Conservation (phyloP, 2,329 filamentous ascomycete genomes). For the Phyllosticta citribraziliensis region DNA sequence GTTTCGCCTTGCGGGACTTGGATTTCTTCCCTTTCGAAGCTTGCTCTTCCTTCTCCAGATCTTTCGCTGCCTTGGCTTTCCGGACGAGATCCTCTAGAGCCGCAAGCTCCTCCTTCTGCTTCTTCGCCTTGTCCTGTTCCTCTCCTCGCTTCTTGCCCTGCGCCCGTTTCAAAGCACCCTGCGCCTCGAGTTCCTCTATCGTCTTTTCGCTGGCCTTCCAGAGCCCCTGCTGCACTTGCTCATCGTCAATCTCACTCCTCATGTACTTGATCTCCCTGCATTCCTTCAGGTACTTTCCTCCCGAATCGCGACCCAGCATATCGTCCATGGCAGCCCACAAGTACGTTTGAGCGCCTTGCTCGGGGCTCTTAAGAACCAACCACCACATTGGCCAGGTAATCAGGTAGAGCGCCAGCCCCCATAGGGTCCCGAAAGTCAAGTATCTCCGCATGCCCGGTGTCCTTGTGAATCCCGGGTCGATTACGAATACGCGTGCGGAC, state of each 20-base stretch:
- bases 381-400: constrained; percentile 72
- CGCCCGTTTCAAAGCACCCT: constrained; percentile 55
- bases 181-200: constrained; percentile 72
- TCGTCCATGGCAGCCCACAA: constrained; percentile 79
- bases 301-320: constrained; percentile 52
- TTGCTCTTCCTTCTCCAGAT: constrained; percentile 6
- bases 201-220: constrained; percentile 85
- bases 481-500: constrained; percentile 74
- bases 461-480: constrained; percentile 75
- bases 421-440: constrained; percentile 74
- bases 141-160: constrained; percentile 44
- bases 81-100: constrained; percentile 4
- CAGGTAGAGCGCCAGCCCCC: constrained; percentile 69
- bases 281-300: constrained; percentile 77
- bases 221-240: constrained; percentile 68
- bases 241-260: constrained; percentile 65
- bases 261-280: constrained; percentile 67
- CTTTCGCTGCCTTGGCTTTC: constrained; percentile 12
- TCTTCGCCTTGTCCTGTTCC: constrained; percentile 26
- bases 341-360: constrained; percentile 78
- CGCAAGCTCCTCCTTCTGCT: constrained; percentile 21
- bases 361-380: constrained; percentile 76
- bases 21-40: constrained; percentile 13
- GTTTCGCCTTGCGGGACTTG: neutral
- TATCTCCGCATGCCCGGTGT: constrained; percentile 83